Evolutionary conservation across 1,284 basidiomycete species (phyloP).

Genomic region (Boletus mariae): DNA sequence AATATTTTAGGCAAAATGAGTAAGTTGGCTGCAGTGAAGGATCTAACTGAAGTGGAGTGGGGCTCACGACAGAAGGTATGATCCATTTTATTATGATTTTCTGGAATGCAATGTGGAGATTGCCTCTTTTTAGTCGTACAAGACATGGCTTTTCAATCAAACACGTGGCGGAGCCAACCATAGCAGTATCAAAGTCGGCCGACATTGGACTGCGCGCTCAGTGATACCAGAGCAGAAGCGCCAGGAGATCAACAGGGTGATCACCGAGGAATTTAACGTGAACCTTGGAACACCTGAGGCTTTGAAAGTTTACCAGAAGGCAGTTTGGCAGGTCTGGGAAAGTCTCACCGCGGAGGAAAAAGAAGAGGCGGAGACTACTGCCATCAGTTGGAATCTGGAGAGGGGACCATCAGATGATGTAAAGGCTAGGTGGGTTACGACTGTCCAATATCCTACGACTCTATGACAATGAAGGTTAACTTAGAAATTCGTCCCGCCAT

Average conservation of each 20-base stretch:
- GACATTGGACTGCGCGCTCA: background rate
- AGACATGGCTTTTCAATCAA: no score
- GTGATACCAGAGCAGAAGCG: background rate
- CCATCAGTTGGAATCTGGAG: background rate
- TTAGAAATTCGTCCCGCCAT: background rate
- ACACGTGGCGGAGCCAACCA: no score
- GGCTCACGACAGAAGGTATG: no score
- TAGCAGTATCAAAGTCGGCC: background rate
- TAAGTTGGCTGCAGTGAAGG: no score
- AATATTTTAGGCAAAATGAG: no score
- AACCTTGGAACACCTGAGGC: background rate
- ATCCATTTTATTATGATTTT: no score
- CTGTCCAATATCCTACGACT: no score
- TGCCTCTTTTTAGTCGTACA: no score
- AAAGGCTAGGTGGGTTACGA: background rate
- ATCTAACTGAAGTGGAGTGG: no score
- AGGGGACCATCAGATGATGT: background rate
- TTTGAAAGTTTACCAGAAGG: background rate
- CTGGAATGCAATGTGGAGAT: no score
- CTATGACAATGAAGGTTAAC: no score
- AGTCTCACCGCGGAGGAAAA: background rate
- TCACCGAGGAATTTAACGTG: background rate
- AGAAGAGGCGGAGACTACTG: background rate
- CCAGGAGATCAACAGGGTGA: background rate
- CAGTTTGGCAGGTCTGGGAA: background rate